Base-by-base conservation (phyloP, 202 grass and related monocot genomes). In the Digitaria exilis region DNA sequence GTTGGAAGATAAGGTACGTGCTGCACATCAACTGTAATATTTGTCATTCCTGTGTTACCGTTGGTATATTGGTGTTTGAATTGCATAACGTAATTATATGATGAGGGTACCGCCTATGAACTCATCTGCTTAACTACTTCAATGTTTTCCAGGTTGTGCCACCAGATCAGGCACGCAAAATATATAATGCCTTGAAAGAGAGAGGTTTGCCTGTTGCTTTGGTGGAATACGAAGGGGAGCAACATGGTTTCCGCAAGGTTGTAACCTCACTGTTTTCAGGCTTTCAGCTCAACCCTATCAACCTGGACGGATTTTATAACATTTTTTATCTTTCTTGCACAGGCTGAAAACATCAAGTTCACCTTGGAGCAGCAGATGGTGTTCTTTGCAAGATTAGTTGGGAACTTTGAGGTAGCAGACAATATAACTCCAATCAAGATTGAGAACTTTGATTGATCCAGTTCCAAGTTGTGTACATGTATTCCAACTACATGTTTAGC, bases 211-310 rank as follows among this genome's bases (percentile, higher is more conserved):
- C 93, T 65, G 96, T 98, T 83, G 93, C 85, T 31, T 93, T 98
- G 81, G 89, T 98, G 5, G 93, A 98, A 88, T 96, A 96, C 28
- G 93, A 98, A 90, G 93, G 93, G 56, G 96, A 94, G 75, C 96
- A 95, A 32, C 96, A 98, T 35, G 92, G 93, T 7, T 96, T 98
- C 71, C 85, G 89, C 56, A 92, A 98, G 96, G 96, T 90, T 51
- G 9, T 87, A 67, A 34, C 29, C 11, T 34, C 26, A 69, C 68
- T 39, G 5, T 17, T 32, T 73, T 14, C 7, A 51, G 1, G 3
- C 2, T 30, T 51, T 73, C 69, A 50, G 14, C n/a, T 3, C n/a
- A 24, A 15, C 19, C 16, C 43, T 6, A 5, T 18, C 22, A 16
- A 18, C 14, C 41, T 45, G 2, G 14, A 67, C 65, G 9, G 57